Evolutionary conservation across 305 asterid species (phyloP).

Genomic region (Rubia occidens): DNA sequence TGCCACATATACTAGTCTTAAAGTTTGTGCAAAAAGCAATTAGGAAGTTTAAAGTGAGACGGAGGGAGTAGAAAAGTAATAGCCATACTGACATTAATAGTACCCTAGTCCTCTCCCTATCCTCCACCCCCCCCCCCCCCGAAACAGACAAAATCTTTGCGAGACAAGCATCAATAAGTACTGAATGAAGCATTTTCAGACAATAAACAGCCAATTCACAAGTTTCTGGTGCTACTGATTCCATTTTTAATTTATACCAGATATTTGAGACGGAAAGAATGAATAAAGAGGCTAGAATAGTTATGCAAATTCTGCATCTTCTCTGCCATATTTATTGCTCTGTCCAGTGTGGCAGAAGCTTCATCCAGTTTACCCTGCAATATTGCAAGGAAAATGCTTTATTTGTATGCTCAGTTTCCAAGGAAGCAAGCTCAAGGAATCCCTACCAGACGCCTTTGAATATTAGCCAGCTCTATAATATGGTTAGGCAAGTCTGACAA

Average conservation of each 20-base stretch:
- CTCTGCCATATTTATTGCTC: conserved; percentile 49
- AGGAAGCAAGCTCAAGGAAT: conserved; percentile 20
- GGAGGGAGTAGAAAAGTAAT: too few relatives aligned
- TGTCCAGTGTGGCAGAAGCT: conserved; percentile 54
- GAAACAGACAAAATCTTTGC: background rate
- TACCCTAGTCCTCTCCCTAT: background rate
- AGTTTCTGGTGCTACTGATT: conserved; percentile 18
- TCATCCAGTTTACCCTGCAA: conserved; percentile 64
- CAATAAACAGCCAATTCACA: background rate
- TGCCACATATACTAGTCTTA: too few relatives aligned
- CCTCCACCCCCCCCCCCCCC: background rate
- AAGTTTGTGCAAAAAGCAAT: too few relatives aligned
- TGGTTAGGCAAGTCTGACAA: conserved; percentile 44
- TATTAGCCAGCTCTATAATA: conserved; percentile 52
- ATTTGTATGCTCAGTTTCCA: conserved; percentile 14
- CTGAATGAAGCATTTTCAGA: conserved; percentile 3
- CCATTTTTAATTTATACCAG: conserved; percentile 40
- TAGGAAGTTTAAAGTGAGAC: too few relatives aligned
- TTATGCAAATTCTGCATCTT: conserved; percentile 43
- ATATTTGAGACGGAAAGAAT: conserved; percentile 47
- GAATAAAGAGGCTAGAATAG: conserved; percentile 54
- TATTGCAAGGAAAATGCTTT: conserved; percentile 21
- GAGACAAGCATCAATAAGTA: conserved; percentile 13
- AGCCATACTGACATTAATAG: background rate
- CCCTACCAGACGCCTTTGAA: conserved; percentile 78